These are phyloP conservation scores for Immersiella caudata DNA, from an alignment of 495 filamentous ascomycete genomes.

Conservation along the genomic window DNA sequence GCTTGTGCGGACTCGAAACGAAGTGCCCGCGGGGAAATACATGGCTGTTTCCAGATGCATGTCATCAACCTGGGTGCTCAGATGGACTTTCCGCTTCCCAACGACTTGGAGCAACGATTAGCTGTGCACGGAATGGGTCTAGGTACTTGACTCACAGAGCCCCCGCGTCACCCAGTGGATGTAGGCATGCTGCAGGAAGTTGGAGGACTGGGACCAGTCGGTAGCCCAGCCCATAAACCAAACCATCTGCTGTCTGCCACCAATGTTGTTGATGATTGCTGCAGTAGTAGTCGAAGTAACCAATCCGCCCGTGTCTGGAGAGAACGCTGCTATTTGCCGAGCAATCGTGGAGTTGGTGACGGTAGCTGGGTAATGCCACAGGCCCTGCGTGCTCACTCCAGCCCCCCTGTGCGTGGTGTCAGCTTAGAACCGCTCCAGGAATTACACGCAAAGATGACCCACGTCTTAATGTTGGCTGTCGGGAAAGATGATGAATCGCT, in stretches of 20 bases:
- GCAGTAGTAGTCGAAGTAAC: slow-evolving; percentile 45
- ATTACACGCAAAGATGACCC: not conserved
- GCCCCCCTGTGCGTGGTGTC: slow-evolving; percentile 16
- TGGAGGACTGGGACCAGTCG: slow-evolving; percentile 59
- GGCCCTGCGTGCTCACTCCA: slow-evolving; percentile 40
- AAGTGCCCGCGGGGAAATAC: slow-evolving; percentile 46
- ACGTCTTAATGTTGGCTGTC: slow-evolving; percentile 52
- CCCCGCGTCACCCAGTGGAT: slow-evolving; percentile 65
- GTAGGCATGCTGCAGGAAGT: slow-evolving; percentile 64
- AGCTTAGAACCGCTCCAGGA: not conserved
- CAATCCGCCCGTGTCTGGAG: slow-evolving; percentile 31
- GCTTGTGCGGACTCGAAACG: slow-evolving; percentile 53
- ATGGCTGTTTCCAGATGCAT: slow-evolving; percentile 62
- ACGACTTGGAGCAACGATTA: slow-evolving; percentile 42
- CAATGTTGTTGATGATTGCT: slow-evolving; percentile 63
- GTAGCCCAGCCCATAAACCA: slow-evolving; percentile 61
- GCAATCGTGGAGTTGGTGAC: slow-evolving; percentile 58
- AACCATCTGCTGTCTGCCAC: slow-evolving; percentile 62
- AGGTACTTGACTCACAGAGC: slow-evolving; percentile 32
- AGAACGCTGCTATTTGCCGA: slow-evolving; percentile 58
- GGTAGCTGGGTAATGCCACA: slow-evolving; percentile 62
- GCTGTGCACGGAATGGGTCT: too few species aligned
- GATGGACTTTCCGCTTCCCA: slow-evolving; percentile 57
- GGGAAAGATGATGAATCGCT: slow-evolving; percentile 53
- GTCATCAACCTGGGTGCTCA: slow-evolving; percentile 68